These are phyloP conservation scores for Croton laevigatus DNA, from an alignment of 441 rosid species.

Conservation along the genomic window DNA sequence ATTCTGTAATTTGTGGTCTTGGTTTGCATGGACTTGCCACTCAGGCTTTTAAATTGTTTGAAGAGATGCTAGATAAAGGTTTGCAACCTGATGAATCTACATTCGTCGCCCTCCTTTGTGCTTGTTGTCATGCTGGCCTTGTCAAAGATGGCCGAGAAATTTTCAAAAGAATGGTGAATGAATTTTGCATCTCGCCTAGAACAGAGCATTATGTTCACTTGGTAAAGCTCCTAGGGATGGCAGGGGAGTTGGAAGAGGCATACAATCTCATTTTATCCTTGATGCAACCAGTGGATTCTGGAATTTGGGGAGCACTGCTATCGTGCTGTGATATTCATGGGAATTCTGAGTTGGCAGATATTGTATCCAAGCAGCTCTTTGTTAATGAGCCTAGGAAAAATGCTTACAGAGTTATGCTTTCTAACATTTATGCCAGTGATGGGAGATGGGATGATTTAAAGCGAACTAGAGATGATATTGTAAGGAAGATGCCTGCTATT, in stretches of 20 bases:
- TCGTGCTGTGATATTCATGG: constrained; percentile 67
- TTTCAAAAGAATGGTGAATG: constrained; percentile 59
- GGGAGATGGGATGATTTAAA: constrained; percentile 75
- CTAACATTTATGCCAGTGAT: constrained; percentile 66
- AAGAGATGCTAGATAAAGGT: constrained; percentile 44
- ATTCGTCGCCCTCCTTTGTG: constrained; percentile 72
- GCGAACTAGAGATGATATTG: constrained; percentile 47
- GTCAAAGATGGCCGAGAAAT: constrained; percentile 52
- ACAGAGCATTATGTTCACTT: constrained; percentile 69
- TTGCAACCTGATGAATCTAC: constrained; percentile 65
- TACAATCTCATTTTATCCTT: constrained; percentile 52
- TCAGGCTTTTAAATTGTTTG: constrained; percentile 55
- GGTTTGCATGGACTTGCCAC: constrained; percentile 73
- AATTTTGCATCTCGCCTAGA: constrained; percentile 54
- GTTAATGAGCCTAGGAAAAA: constrained; percentile 50
- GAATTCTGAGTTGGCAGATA: constrained; percentile 56
- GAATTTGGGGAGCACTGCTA: constrained; percentile 76
- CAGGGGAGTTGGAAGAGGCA: constrained; percentile 69
- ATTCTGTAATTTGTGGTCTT: constrained; percentile 63
- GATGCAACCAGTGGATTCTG: constrained; percentile 63
- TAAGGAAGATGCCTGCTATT: constrained; percentile 52
- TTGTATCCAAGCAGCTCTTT: constrained; percentile 52
- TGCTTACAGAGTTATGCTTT: constrained; percentile 73
- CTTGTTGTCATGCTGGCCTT: constrained; percentile 83
- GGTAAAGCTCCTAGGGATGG: constrained; percentile 73